Evolutionary conservation across 495 filamentous ascomycete genomes (phyloP).

Genomic region (Pyrenula massariospora): DNA sequence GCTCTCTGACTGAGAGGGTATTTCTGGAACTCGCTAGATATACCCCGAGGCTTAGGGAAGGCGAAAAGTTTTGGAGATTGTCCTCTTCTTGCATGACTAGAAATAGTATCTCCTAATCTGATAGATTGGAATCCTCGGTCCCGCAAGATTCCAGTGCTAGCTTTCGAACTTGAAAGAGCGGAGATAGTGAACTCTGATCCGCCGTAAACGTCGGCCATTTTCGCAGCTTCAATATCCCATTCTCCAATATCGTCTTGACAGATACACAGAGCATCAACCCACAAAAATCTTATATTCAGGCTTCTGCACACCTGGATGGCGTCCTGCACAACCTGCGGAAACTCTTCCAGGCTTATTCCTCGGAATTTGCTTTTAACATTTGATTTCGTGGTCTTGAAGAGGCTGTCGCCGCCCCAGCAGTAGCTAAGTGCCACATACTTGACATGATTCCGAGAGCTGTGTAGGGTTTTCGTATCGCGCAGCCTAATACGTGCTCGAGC

Average conservation of each 20-base stretch:
- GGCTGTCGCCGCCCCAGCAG: slow-evolving; percentile 2
- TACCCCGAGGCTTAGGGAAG: neutral
- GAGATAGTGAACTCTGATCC: slow-evolving; percentile 3
- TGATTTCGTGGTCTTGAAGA: neutral
- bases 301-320: slow-evolving; percentile 2
- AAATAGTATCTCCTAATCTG: neutral
- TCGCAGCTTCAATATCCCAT: neutral
- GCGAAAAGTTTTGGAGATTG: neutral
- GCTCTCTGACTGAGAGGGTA: neutral
- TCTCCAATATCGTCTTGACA: slow-evolving; percentile 4
- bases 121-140: neutral
- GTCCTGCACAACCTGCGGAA: slow-evolving; percentile 4
- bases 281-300: slow-evolving; percentile 3
- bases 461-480: neutral
- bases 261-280: slow-evolving; percentile 7
- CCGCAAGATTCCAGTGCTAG: neutral
- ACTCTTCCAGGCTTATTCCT: neutral
- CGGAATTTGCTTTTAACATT: neutral
- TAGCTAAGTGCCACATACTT: slow-evolving; percentile 5
- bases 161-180: slow-evolving; percentile 1
- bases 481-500: neutral
- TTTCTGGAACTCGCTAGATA: neutral
- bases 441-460: neutral
- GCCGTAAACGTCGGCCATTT: slow-evolving; percentile 3
- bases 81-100: neutral